Percentiles rank a stretch among this genome's conserved stretches.
These are phyloP conservation scores for Pholiota molesta DNA, from an alignment of 768 basidiomycete genomes.

Conservation along the genomic window DNA sequence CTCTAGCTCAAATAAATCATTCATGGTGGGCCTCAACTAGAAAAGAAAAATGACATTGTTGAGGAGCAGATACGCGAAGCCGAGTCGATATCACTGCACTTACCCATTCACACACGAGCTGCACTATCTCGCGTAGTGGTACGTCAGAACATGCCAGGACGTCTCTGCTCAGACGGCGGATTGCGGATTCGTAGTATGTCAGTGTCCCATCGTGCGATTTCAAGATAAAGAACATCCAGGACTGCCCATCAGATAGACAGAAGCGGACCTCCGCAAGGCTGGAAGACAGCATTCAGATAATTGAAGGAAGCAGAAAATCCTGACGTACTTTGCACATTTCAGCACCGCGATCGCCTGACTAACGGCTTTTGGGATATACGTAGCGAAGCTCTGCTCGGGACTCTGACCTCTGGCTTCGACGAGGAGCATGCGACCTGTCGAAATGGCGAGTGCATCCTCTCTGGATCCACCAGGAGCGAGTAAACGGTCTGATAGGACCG, in stretches of 20 bases:
- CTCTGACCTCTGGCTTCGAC: slow-evolving; percentile 30
- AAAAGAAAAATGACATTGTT: no score
- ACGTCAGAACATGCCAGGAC: slow-evolving; percentile 20
- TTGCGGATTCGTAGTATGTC: slow-evolving; percentile 29
- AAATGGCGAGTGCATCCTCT: slow-evolving; percentile 26
- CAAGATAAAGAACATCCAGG: slow-evolving; percentile 35
- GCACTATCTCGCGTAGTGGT: slow-evolving; percentile 26
- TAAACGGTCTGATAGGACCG: slow-evolving; percentile 25
- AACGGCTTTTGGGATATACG: slow-evolving; percentile 31
- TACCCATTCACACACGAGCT: slow-evolving; percentile 30
- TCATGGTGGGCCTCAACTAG: no score
- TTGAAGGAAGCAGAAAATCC: slow-evolving; percentile 15
- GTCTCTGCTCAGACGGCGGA: slow-evolving; percentile 24
- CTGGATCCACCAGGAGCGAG: slow-evolving; percentile 29
- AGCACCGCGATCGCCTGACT: slow-evolving; percentile 33
- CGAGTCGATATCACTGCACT: neutral
- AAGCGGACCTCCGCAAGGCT: slow-evolving; percentile 33
- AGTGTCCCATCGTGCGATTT: slow-evolving; percentile 25
- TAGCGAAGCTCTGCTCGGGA: slow-evolving; percentile 19
- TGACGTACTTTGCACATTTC: slow-evolving; percentile 28
- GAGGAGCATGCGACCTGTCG: slow-evolving; percentile 28
- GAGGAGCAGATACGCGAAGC: no score
- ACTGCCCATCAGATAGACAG: slow-evolving; percentile 35
- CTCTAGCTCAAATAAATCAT: no score
- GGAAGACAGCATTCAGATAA: slow-evolving; percentile 20